phyloP scores from a whole-genome alignment of 78 protist species.

The Cavenderia fasciculata region DNA sequence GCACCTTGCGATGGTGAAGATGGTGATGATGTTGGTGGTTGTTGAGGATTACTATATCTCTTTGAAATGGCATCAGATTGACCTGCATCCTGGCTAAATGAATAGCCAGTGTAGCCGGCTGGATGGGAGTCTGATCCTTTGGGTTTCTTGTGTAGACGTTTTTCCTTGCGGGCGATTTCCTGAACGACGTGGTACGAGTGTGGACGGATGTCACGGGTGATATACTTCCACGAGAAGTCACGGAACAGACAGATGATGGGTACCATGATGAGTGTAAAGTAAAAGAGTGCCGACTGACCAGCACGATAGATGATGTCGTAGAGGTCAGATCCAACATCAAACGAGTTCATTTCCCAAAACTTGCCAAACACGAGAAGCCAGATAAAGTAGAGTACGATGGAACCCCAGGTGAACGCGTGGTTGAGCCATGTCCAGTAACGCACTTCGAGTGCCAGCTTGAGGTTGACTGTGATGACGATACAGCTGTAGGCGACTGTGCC shows the following conservation, averaged over 20 bases:
- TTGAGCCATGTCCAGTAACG: constrained; percentile 70
- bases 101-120: constrained; percentile 36
- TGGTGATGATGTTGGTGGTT: too few species aligned
- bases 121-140: background rate
- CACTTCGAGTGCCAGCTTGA: constrained; percentile 67
- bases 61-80: constrained; percentile 8
- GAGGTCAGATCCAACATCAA: constrained; percentile 22
- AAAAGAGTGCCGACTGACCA: constrained; percentile 7
- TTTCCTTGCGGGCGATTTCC: background rate
- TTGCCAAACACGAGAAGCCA: constrained; percentile 37
- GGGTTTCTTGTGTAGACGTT: background rate
- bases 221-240: constrained; percentile 66
- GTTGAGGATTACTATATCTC: too few species aligned
- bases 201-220: background rate
- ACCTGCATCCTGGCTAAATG: constrained; percentile 39
- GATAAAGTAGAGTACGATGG: constrained; percentile 21
- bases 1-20: too few species aligned
- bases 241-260: constrained; percentile 48
- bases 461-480: constrained; percentile 47
- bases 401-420: constrained; percentile 64
- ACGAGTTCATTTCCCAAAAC: constrained; percentile 14
- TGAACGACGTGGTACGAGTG: constrained; percentile 50
- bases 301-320: constrained; percentile 4
- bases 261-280: constrained; percentile 3
- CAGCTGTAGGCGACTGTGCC: constrained; percentile 24